Conservation (phyloP, 257 asterid species). For the Prunella vulgaris region DNA sequence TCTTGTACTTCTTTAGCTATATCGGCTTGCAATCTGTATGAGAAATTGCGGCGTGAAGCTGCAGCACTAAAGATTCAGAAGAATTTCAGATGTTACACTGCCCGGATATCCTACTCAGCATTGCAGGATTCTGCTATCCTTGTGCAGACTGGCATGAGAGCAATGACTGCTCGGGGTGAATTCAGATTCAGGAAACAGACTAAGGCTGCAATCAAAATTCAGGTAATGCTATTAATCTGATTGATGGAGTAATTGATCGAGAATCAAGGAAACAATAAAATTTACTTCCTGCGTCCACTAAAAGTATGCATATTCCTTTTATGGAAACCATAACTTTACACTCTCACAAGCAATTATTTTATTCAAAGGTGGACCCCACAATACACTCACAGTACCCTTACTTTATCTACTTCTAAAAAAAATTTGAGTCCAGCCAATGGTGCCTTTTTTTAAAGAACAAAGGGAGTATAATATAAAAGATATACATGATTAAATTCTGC, state of each 20-base stretch:
- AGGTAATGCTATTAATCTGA: constrained; percentile 45
- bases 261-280: no score
- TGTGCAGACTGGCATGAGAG: constrained; percentile 95
- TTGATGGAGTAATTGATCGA: not conserved
- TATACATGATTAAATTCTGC: no score
- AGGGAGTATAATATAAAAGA: no score
- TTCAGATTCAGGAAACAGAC: constrained; percentile 86
- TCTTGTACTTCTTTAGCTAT: constrained; percentile 41
- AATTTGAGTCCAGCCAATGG: no score
- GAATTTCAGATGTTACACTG: constrained; percentile 70
- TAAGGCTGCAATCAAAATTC: constrained; percentile 81
- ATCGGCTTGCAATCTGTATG: constrained; percentile 81
- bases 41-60: constrained; percentile 84
- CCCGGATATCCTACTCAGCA: constrained; percentile 53
- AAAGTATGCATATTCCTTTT: no score
- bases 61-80: constrained; percentile 92
- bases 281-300: no score
- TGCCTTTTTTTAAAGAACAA: no score
- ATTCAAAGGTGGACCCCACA: no score
- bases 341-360: no score
- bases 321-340: no score
- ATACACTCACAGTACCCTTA: no score
- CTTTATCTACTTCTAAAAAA: no score
- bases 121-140: constrained; percentile 58
- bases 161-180: constrained; percentile 79